Evolutionary conservation across 805 yeast species (phyloP), one percentile per base, ranked within the genome.

Genomic region (Teunomyces pallodes): DNA sequence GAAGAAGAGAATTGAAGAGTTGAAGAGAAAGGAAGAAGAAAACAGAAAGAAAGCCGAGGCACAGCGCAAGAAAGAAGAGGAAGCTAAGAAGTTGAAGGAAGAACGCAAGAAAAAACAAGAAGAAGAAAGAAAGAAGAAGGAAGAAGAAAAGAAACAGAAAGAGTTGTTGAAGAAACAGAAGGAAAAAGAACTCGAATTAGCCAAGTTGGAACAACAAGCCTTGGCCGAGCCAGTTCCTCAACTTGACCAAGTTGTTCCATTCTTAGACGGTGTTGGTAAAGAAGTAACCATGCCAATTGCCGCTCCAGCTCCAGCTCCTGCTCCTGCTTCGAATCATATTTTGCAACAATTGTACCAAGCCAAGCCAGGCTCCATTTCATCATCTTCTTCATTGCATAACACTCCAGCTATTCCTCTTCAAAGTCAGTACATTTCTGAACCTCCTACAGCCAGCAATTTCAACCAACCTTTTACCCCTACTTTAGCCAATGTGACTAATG

Each of bases 1-100:
- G 60, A 59, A 67, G 72, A 79, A 63, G 65, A 55, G 67, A 13
- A 64, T 70, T 42, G 75, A 70, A 52, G 67, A 66, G 45, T 52
- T 64, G 39, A 65, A 57, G 53, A 60, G 65, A 30, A 63, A 62
- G 42, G 72, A 67, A 50, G 65, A 61, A 33, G 72, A 67, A 45
- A 65, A 63, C 33, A 60, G 60, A 44, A 68, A 60, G 53, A 61
- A 60, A 48, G 52, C 59, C 12, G 70, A 61, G 49, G 65, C 61
- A 17, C 66, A 62, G 48, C 56, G 61, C 17, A 53, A 62, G 50
- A 59, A 58, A 53, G 69, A 62, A 49, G 66, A 62, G 40, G 66
- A 61, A 36, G 62, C 63, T 38, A 58, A 53, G 45, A 54, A 49
- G 42, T 26, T 55, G 42, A 60, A 62, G 46, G 65, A 64, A 42